phyloP scores from a whole-genome alignment of 2,329 filamentous ascomycete genomes.

The Fusarium brevicatenulatum region DNA sequence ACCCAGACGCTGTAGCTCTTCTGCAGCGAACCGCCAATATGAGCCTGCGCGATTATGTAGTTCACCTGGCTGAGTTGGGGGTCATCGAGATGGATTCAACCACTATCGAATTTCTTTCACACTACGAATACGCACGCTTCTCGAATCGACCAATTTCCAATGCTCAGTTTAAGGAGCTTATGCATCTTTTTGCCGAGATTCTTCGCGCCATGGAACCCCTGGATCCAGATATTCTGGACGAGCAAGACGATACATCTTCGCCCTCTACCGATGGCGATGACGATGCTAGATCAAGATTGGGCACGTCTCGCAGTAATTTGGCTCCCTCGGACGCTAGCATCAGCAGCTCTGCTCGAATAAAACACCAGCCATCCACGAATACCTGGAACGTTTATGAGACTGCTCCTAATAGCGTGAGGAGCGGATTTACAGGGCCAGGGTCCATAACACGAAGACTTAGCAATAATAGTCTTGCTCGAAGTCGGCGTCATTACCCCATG shows the following conservation, averaged over 20 bases:
- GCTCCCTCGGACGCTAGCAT: constrained; percentile 48
- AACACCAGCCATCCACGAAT: constrained; percentile 55
- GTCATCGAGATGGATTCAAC: constrained; percentile 61
- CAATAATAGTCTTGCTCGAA: constrained; percentile 55
- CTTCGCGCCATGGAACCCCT: constrained; percentile 78
- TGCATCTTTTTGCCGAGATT: constrained; percentile 85
- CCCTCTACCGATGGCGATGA: constrained; percentile 59
- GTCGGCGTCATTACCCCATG: constrained; percentile 52
- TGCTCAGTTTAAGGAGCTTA: constrained; percentile 77
- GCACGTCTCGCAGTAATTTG: constrained; percentile 50
- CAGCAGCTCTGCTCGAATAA: constrained; percentile 45
- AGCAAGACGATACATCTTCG: constrained; percentile 38
- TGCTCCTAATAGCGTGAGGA: constrained; percentile 64
- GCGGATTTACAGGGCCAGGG: constrained; percentile 48
- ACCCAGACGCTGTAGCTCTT: constrained; percentile 74
- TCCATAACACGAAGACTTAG: constrained; percentile 52
- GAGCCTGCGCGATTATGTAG: constrained; percentile 82
- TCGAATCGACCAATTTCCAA: constrained; percentile 76
- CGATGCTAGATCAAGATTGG: constrained; percentile 54
- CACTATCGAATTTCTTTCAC: constrained; percentile 72
- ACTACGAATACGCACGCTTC: constrained; percentile 89
- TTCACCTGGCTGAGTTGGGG: constrained; percentile 73
- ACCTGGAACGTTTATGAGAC: constrained; percentile 61
- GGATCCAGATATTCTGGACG: constrained; percentile 62
- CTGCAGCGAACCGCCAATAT: constrained; percentile 77